Percentiles rank a stretch among this genome's conserved stretches.
These are phyloP conservation scores for Hypericum androsaemum DNA, from an alignment of 345 rosid species.

Conservation along the genomic window DNA sequence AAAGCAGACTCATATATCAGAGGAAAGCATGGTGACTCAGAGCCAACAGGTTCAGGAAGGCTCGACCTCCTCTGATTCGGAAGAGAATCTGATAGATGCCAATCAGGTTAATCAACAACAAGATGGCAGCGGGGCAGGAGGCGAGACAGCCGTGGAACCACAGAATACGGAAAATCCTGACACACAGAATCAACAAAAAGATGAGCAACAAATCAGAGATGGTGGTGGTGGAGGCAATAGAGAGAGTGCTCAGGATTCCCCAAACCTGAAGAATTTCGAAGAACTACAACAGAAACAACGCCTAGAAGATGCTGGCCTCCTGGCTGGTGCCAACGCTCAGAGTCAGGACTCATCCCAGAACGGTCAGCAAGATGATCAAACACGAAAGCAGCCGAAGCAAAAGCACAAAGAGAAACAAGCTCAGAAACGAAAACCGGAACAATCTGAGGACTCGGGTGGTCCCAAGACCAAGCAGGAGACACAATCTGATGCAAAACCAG, in stretches of 20 bases:
- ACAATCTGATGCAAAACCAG: too few relatives aligned
- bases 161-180: not conserved
- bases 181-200: conserved; percentile 1
- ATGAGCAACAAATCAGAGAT: not conserved
- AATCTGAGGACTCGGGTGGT: too few relatives aligned
- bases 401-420: conserved; percentile 26
- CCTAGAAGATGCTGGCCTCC: conserved; percentile 34
- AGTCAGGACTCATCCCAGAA: conserved; percentile 22
- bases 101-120: not conserved
- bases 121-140: not conserved
- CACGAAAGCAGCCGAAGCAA: conserved; percentile 19
- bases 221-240: not conserved
- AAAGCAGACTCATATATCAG: conserved; percentile 32
- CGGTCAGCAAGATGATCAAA: conserved; percentile 9
- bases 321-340: too few relatives aligned
- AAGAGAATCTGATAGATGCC: too few relatives aligned
- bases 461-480: conserved; percentile 16
- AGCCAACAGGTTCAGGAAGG: conserved; percentile 25
- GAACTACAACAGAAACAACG: conserved; percentile 35
- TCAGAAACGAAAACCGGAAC: conserved; percentile 15
- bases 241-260: conserved; percentile 12
- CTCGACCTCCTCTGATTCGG: not conserved
- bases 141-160: not conserved
- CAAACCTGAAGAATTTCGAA: conserved; percentile 21
- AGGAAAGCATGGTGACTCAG: conserved; percentile 28